Base-by-base conservation (phyloP, 352 stramenopile species). In the Poterioochromonas sp. region DNA sequence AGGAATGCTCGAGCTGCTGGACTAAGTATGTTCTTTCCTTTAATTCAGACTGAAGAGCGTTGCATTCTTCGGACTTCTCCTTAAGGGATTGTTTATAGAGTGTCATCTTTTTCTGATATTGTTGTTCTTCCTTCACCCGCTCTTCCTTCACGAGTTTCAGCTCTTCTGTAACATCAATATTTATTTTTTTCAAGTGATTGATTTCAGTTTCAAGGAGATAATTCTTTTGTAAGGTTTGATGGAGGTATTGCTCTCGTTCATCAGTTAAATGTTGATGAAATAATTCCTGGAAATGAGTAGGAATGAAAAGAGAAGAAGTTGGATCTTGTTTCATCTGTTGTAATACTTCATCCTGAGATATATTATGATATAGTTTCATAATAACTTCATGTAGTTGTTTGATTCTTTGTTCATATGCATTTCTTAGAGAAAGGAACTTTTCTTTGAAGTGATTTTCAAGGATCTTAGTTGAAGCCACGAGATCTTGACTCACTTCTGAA, bases 401-500 rank as follows among this genome's bases (percentile, higher is more conserved):
- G 26, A 78, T 78, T 32, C 71, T n/a, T 41, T 43, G 0, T 49
- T 78, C 71, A 78, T 78, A 78, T 34, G 71, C 47, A 43, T 35
- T 20, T 44, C 47, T n/a, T 8, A 78, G 29, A 51, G 47, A 8
- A 1, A 41, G 22, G 29, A 69, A 78, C 47, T 78, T 78, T 34
- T 69, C 71, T 51, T 41, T 58, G 32, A 78, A 78, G 20, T 78
- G 71, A 12, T 69, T 63, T 53, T 78, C 71, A 1, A 78, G 34
- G 12, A 39, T 15, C 37, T 69, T 78, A 49, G 71, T 51, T 22
- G 11, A 40, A 29, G 11, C 47, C 5, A 65, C 29, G 8, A 65
- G 34, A 69, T 78, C 71, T 26, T 78, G 20, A 53, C 71, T 78
- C n/a, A 78, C 32, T 26, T 78, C 71, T 34, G 68, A 76, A 51